phyloP scores from a whole-genome alignment of 1,284 basidiomycete species.

The Amylostereum areolatum region DNA sequence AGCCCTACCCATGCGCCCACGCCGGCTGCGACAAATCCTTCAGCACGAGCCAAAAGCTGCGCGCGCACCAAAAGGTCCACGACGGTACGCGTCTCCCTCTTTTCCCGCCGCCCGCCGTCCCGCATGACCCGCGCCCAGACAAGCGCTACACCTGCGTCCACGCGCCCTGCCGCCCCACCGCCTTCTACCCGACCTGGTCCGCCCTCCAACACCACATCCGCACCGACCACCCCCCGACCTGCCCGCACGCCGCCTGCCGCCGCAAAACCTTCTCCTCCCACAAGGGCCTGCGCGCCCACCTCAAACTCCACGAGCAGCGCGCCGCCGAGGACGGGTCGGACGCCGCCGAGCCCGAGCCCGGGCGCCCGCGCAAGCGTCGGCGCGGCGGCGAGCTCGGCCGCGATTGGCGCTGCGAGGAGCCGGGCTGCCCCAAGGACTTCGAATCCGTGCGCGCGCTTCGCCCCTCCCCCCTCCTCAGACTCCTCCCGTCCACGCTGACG shows the following conservation, averaged over 20 bases:
- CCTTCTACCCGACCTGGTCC: slow-evolving; percentile 74
- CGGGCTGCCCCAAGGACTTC: slow-evolving; percentile 75
- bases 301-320: slow-evolving; percentile 72
- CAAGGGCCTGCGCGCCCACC: slow-evolving; percentile 72
- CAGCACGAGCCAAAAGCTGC: slow-evolving; percentile 71
- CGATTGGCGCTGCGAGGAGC: slow-evolving; percentile 69
- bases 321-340: slow-evolving; percentile 41
- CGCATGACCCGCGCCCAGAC: slow-evolving; percentile 35
- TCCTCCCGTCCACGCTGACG: neutral
- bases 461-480: neutral
- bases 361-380: slow-evolving; percentile 44
- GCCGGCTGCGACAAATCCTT: slow-evolving; percentile 76
- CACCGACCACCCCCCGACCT: slow-evolving; percentile 73
- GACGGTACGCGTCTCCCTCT: slow-evolving; percentile 48
- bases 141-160: slow-evolving; percentile 82
- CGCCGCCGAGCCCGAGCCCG: slow-evolving; percentile 29
- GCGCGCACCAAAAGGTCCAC: slow-evolving; percentile 74
- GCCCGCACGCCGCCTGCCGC: slow-evolving; percentile 63
- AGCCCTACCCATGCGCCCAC: slow-evolving; percentile 71
- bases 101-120: slow-evolving; percentile 1
- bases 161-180: slow-evolving; percentile 35
- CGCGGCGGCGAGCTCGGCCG: slow-evolving; percentile 71
- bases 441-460: slow-evolving; percentile 60
- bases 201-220: slow-evolving; percentile 78
- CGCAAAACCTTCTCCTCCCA: slow-evolving; percentile 69